Percentiles rank a stretch among this genome's conserved stretches.
Conservation (phyloP, 2,329 filamentous ascomycete genomes). For the Claviceps sp. region DNA sequence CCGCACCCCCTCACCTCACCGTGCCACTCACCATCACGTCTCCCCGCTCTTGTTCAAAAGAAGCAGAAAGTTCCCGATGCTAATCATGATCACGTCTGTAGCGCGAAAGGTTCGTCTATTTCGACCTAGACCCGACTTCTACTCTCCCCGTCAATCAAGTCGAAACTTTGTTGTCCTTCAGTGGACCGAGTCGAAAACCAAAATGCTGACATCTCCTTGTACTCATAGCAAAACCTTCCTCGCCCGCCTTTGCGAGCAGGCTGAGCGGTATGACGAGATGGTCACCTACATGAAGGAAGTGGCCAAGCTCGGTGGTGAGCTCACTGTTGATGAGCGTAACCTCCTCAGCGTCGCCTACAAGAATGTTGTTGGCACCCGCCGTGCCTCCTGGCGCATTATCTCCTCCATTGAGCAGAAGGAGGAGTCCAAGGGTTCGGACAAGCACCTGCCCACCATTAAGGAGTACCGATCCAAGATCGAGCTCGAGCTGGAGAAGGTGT, state of each 20-base stretch:
- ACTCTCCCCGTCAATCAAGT: conserved; percentile 3
- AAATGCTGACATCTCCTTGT: conserved; percentile 10
- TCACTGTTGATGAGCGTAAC: conserved; percentile 95
- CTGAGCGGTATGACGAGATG: conserved; percentile 99
- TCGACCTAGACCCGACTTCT: conserved; percentile 4
- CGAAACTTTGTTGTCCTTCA: too few relatives aligned
- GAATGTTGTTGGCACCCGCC: conserved; percentile 96
- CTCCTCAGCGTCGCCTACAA: conserved; percentile 98
- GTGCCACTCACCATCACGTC: conserved; percentile 2
- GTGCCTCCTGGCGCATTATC: conserved; percentile 98
- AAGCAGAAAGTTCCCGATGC: conserved; percentile 12
- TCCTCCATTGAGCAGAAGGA: conserved; percentile 99
- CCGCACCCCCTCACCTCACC: conserved; percentile 3
- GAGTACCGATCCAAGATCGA: conserved; percentile 99
- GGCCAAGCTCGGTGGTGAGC: conserved; percentile 70
- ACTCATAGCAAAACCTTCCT: conserved; percentile 90
- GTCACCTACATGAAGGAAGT: conserved; percentile 99
- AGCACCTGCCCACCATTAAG: conserved; percentile 86
- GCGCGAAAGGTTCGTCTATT: conserved; percentile 53
- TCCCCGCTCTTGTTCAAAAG: neutral
- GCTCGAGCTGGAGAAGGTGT: conserved; percentile 91
- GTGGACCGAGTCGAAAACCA: too few relatives aligned
- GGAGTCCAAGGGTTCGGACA: conserved; percentile 94
- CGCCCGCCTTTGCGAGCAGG: conserved; percentile 99
- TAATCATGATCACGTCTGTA: conserved; percentile 28